Evolutionary conservation across 108 stramenopile genomes (phyloP), one percentile per base, ranked within the genome.

Genomic region (Nitzschia inconspicua): DNA sequence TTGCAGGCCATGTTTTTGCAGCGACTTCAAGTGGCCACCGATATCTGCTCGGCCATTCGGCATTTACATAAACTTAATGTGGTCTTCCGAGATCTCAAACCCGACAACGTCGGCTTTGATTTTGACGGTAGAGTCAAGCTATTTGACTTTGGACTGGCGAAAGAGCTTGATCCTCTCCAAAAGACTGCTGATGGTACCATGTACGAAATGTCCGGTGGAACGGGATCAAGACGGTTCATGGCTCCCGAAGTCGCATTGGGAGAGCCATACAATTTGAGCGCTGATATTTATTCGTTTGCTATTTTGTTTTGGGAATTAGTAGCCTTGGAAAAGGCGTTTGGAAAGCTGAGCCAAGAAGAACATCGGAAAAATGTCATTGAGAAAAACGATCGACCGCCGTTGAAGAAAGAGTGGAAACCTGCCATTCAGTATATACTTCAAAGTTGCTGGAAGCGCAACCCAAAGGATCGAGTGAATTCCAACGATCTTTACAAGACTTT

Each of bases 251-350:
- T 79, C n/a, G 51, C 72, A 2, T 30, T 78, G 20, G 70, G 63
- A 13, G 64, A 76, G 47, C 70, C 78, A 1, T 80, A 84, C 48
- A 57, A 65, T 37, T 42, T 77, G 11, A 79, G 70, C 19, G 81
- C 84, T 9, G 88, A 89, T 47, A 73, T 84, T 30, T 85, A 89
- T 46, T 79, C 79, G 0, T 84, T 84, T 68, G 74, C 74, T 22
- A 84, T 89, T 42, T 62, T 89, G 73, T 44, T 89, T 14, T 86
- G 84, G 84, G 82, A 86, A 56, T 66, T 89, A 44, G 60, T 81
- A 2, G 67, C 66, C 16, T 57, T 84, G 36, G 68, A 84, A 47
- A 78, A 85, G 44, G 82, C 84, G 32, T 89, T 80, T 44, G 75
- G 64, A 0, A 53, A 61, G 44, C 16, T 82, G 49, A 58, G 61